These are phyloP conservation scores for Coprinopsis cinerea DNA, from an alignment of 768 basidiomycete species.

Conservation along the genomic window DNA sequence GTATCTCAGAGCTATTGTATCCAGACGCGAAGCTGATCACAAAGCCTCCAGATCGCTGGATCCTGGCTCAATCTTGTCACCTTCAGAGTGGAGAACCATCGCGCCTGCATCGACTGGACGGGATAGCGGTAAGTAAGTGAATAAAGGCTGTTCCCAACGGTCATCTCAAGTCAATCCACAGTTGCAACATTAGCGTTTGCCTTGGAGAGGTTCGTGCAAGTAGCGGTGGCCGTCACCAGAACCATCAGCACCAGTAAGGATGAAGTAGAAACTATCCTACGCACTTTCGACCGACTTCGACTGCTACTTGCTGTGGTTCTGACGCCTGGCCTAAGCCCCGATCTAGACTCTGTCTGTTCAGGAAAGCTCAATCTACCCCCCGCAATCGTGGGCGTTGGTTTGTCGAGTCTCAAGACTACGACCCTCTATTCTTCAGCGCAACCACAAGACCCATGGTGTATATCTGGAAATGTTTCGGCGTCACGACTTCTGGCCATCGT, in stretches of 20 bases:
- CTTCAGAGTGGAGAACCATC: slow-evolving; percentile 19
- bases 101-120: slow-evolving; percentile 13
- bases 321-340: slow-evolving; percentile 62
- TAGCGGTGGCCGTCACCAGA: slow-evolving; percentile 44
- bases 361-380: slow-evolving; percentile 45
- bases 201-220: slow-evolving; percentile 46
- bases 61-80: slow-evolving; percentile 18
- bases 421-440: slow-evolving; percentile 34
- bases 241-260: slow-evolving; percentile 41
- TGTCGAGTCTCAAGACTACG: slow-evolving; percentile 34
- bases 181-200: slow-evolving; percentile 46
- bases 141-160: not conserved
- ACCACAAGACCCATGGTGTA: slow-evolving; percentile 56
- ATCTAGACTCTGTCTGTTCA: slow-evolving; percentile 65
- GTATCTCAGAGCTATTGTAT: slow-evolving; percentile 11
- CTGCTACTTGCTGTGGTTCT: slow-evolving; percentile 57
- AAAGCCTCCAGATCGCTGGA: slow-evolving; percentile 8
- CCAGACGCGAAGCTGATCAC: not conserved
- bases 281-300: slow-evolving; percentile 50
- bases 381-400: slow-evolving; percentile 38
- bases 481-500: slow-evolving; percentile 62
- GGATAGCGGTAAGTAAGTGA: slow-evolving; percentile 19
- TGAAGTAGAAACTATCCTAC: slow-evolving; percentile 35
- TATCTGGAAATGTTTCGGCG: slow-evolving; percentile 68
- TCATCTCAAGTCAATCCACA: slow-evolving; percentile 17